phyloP scores from a whole-genome alignment of 192 early-diverging fungal species.

The Coemansia sp. region DNA sequence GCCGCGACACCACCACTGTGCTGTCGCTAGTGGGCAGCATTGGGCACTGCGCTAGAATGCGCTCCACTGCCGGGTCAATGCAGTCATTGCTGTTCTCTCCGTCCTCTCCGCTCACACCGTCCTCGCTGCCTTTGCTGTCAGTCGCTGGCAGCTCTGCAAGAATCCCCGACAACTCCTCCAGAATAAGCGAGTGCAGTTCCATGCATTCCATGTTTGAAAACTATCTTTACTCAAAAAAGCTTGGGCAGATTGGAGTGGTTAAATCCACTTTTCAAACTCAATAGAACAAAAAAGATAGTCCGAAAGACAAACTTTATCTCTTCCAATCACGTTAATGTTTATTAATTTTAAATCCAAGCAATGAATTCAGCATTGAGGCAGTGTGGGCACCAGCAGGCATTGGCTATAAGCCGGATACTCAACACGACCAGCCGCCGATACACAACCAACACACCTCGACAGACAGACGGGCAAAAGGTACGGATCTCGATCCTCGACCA shows the following conservation, averaged over 20 bases:
- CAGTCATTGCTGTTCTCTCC: constrained; percentile 5
- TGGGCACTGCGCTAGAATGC: constrained; percentile 41
- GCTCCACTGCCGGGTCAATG: constrained; percentile 22
- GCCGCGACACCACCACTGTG: constrained; percentile 11
- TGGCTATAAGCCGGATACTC: not conserved
- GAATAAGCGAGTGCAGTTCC: constrained; percentile 53
- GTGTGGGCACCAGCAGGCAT: no score
- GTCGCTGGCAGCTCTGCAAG: constrained; percentile 21
- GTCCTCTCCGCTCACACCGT: not conserved
- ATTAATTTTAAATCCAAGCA: no score
- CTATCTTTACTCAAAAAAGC: not conserved
- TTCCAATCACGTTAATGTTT: not conserved
- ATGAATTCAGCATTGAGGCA: no score
- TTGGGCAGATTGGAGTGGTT: not conserved
- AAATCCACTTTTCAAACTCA: no score
- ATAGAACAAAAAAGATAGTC: not conserved
- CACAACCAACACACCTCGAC: no score
- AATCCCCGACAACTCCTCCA: constrained; percentile 51
- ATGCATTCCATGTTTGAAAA: constrained; percentile 28
- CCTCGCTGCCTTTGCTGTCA: not conserved
- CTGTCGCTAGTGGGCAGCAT: constrained; percentile 9
- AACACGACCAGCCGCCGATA: not conserved
- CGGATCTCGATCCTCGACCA: constrained; percentile 58
- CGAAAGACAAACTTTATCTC: not conserved
- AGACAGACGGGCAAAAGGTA: no score